Evolutionary conservation across 441 rosid species (phyloP), one percentile per base, ranked within the genome.

Genomic region (Adansonia madagascariensis): DNA sequence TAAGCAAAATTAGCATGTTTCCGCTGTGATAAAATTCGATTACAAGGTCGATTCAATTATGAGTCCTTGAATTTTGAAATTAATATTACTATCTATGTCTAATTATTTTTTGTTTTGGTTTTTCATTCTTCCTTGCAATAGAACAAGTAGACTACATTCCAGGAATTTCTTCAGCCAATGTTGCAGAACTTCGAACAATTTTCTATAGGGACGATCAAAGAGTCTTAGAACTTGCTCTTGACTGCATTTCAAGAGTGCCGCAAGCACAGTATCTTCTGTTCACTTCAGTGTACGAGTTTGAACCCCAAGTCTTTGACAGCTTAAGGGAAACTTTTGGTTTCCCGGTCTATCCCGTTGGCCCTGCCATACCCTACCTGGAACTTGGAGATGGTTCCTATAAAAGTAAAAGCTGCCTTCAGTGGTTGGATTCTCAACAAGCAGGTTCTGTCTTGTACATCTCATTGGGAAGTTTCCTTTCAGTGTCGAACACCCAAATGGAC

Each of bases 401-500:
- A 8, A 15, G n/a, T 8, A 56, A 27, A 3, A 7, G n/a, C 44
- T 82, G 79, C 31, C 47, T 85, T 0, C 60, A 53, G 4, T 89
- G 91, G 91, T 85, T 88, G 59, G 79, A 85, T 20, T 74, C 66
- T 24, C 85, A 89, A 79, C 87, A 83, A 0, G 53, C 55, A 71
- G 59, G 73, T 47, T 87, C 88, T 4, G 89, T 87, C 8, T 56
- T 89, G 71, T 89, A 89, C 76, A 78, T 87, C 59, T 89, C 90
- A 20, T 61, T 85, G 6, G 90, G 92, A 60, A 89, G 90, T 73
- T 84, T 84, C 71, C 88, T 84, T 39, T 85, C 87, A 4, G 84
- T 74, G 44, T 83, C 89, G 1, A 76, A 74, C 8, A 56, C 73
- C 72, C 86, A 89, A 55, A 81, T 84, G 86, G 88, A 89, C 15